Base-by-base conservation (phyloP, 139 green algal genomes). In the Chlorella sp. region DNA sequence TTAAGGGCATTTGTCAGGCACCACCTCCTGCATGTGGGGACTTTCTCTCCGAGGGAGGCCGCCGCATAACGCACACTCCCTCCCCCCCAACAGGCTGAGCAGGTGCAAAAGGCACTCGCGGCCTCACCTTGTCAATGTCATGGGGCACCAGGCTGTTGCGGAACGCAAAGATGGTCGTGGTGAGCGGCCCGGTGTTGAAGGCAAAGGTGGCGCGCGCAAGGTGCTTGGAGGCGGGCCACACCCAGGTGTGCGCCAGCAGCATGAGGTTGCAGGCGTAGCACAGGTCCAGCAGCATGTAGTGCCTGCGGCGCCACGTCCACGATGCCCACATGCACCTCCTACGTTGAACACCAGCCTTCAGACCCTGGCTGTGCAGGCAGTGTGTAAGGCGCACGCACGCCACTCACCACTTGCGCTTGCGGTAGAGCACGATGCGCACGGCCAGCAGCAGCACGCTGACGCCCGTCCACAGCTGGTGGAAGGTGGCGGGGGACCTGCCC, bases 81-180 rank as follows among this genome's bases (percentile, higher is more conserved):
- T n/a, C n/a, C n/a, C n/a, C n/a, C n/a, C n/a, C n/a, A n/a, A n/a
- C n/a, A n/a, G n/a, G n/a, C n/a, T 1, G 26, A 4, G 14, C 31
- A 34, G 2, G 31, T 60, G 32, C 26, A 49, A 49, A 3, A n/a
- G n/a, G n/a, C n/a, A n/a, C n/a, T n/a, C n/a, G n/a, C 35, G 5
- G 5, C 5, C 49, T 49, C 69, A 87, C 86, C 79, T 94, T 93
- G 71, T 95, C 87, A 20, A 93, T 72, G 77, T 88, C 85, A 68
- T 95, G 90, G 30, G 92, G 89, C 2, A 96, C 88, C n/a, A 93
- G 74, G 17, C 73, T 87, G 83, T 93, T 95, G 33, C 84, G 74
- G 72, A 95, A 89, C 14, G 89, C 88, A 10, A 91, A 24, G 64
- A 92, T 89, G 69, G 81, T 86, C 76, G 77, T 91, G 2, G 85